Percentiles rank a stretch among this genome's conserved stretches.
phyloP scores from a whole-genome alignment of 345 rosid genomes.

The Cochlearia excelsa region DNA sequence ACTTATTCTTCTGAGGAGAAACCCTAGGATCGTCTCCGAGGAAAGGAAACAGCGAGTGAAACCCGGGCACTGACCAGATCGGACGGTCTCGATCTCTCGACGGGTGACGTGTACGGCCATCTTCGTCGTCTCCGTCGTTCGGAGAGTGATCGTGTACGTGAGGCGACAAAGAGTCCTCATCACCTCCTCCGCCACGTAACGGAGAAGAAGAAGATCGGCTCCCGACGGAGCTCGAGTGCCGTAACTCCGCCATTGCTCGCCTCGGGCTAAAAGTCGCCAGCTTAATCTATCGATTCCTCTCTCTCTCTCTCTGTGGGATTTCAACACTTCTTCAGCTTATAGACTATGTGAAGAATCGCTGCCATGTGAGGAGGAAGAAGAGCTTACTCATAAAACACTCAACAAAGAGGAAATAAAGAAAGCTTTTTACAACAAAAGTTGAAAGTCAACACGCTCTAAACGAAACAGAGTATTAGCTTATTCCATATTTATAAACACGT shows the following conservation, averaged over 20 bases:
- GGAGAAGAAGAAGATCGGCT: constrained; percentile 85
- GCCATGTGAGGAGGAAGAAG: constrained; percentile 27
- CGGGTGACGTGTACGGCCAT: constrained; percentile 54
- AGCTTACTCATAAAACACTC: constrained; percentile 24
- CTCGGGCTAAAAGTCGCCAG: constrained; percentile 70
- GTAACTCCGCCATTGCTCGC: constrained; percentile 85
- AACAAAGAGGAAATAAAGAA: constrained; percentile 5
- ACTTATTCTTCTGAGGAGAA: constrained; percentile 55
- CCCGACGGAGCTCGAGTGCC: constrained; percentile 91
- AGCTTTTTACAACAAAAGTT: neutral
- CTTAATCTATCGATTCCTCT: constrained; percentile 12
- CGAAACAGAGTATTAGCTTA: neutral
- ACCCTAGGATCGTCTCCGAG: constrained; percentile 76
- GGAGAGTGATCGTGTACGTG: constrained; percentile 55
- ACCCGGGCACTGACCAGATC: constrained; percentile 46
- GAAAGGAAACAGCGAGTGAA: constrained; percentile 44
- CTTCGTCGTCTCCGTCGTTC: constrained; percentile 44
- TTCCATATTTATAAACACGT: neutral
- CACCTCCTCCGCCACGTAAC: constrained; percentile 50
- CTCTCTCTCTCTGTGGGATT: constrained; percentile 1
- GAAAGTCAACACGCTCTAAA: constrained; percentile 28
- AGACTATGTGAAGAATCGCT: constrained; percentile 12
- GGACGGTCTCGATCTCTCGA: constrained; percentile 83
- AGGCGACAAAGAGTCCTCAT: constrained; percentile 79
- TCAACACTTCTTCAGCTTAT: constrained; percentile 23